Conservation (phyloP, 1,284 basidiomycete species). For the Apiotrichum siamense region DNA sequence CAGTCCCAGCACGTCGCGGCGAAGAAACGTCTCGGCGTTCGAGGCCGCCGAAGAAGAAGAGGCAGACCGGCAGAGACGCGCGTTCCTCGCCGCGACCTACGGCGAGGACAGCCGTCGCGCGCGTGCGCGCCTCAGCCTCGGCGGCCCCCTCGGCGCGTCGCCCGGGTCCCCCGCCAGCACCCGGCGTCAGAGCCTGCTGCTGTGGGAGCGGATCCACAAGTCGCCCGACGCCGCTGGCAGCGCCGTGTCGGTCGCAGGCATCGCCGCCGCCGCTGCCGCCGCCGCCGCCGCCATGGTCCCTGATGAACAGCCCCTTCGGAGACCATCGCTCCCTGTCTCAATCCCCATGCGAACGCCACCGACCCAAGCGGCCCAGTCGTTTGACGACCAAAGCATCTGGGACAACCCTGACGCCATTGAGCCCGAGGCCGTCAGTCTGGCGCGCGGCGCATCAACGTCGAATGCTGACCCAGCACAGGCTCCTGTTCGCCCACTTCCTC, state of each 20-base stretch:
- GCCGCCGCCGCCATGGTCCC: not conserved
- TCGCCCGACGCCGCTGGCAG: not conserved
- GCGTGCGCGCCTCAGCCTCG: slow-evolving; percentile 38
- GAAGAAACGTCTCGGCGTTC: slow-evolving; percentile 21
- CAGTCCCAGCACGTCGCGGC: too few relatives aligned
- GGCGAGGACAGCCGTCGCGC: slow-evolving; percentile 38
- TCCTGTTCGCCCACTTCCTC: slow-evolving; percentile 38
- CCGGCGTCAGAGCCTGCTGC: slow-evolving; percentile 33
- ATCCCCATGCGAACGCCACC: slow-evolving; percentile 11
- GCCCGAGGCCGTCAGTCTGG: slow-evolving; percentile 2
- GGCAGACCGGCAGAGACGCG: slow-evolving; percentile 42
- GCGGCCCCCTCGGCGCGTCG: slow-evolving; percentile 20
- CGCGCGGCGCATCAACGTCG: not conserved
- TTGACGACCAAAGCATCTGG: slow-evolving; percentile 16
- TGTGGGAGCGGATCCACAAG: slow-evolving; percentile 36
- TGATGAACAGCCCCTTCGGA: slow-evolving; percentile 2
- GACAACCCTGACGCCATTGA: slow-evolving; percentile 13
- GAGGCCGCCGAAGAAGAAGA: slow-evolving; percentile 41
- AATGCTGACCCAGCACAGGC: slow-evolving; percentile 2
- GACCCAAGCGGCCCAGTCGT: not conserved
- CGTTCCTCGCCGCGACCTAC: slow-evolving; percentile 43
- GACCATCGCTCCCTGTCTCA: slow-evolving; percentile 14
- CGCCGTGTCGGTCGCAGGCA: not conserved
- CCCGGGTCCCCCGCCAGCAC: slow-evolving; percentile 20
- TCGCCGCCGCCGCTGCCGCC: not conserved